phyloP scores from a whole-genome alignment of 2,329 filamentous ascomycete species.

The Herpotrichia juniperi region DNA sequence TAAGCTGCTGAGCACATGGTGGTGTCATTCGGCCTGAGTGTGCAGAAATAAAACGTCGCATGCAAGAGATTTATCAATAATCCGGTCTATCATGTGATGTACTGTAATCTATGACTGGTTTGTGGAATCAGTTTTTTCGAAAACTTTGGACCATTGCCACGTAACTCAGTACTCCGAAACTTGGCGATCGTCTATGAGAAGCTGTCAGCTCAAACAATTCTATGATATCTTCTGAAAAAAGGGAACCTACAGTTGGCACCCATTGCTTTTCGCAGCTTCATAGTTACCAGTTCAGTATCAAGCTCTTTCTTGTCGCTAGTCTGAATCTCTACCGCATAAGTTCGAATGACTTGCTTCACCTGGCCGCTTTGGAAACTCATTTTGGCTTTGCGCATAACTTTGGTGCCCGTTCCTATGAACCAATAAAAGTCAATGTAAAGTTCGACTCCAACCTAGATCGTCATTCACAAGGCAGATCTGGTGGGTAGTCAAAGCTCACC shows the following conservation, averaged over 20 bases:
- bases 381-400: slow-evolving; percentile 73
- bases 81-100: too few species aligned
- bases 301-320: slow-evolving; percentile 66
- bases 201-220: not conserved
- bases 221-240: not conserved
- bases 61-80: too few species aligned
- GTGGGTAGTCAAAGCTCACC: not conserved
- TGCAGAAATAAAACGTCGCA: too few species aligned
- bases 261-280: slow-evolving; percentile 67
- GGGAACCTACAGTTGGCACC: slow-evolving; percentile 75
- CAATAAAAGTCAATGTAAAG: not conserved
- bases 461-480: not conserved
- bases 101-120: too few species aligned
- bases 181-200: slow-evolving; percentile 12
- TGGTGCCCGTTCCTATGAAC: slow-evolving; percentile 52
- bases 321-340: slow-evolving; percentile 70
- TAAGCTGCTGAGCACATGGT: too few species aligned
- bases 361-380: slow-evolving; percentile 71
- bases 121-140: too few species aligned
- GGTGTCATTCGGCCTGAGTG: too few species aligned
- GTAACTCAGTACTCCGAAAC: slow-evolving; percentile 12
- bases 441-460: not conserved
- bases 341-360: slow-evolving; percentile 68
- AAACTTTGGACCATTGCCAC: too few species aligned
- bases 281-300: slow-evolving; percentile 66